Conservation (phyloP, 164 flowering plant species). For the Liriodendron chinense region DNA sequence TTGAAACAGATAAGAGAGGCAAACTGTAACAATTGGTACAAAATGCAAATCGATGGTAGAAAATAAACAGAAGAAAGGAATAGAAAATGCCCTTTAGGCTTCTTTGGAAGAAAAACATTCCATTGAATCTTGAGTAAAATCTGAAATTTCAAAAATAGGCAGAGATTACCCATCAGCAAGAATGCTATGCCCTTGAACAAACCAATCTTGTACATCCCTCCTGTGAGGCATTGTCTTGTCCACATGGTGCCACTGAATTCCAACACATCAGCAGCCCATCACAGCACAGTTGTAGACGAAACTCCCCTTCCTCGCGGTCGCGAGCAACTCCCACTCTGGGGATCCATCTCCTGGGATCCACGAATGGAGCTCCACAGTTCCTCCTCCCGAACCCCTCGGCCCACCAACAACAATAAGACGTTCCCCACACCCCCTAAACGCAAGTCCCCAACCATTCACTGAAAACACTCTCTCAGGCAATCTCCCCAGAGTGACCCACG, state of each 20-base stretch:
- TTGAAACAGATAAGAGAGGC: constrained; percentile 11
- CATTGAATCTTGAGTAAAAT: background rate
- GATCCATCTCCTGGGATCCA: constrained; percentile 89
- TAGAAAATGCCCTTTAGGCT: background rate
- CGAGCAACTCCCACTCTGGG: constrained; percentile 75
- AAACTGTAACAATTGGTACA: constrained; percentile 12
- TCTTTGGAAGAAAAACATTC: background rate
- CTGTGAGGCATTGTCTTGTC: constrained; percentile 3
- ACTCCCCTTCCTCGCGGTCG: constrained; percentile 28
- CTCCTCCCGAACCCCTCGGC: constrained; percentile 62
- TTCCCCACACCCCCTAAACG: constrained; percentile 89
- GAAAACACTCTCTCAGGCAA: constrained; percentile 85
- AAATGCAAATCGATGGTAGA: constrained; percentile 16
- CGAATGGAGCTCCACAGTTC: constrained; percentile 69
- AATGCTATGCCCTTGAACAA: constrained; percentile 23
- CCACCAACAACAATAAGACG: constrained; percentile 85
- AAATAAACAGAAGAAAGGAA: constrained; percentile 9
- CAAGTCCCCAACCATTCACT: constrained; percentile 95
- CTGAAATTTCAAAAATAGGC: constrained; percentile 5
- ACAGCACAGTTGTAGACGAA: constrained; percentile 41
- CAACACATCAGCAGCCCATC: constrained; percentile 32
- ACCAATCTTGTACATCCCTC: constrained; percentile 22
- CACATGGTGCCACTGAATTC: constrained; percentile 12
- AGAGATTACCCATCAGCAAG: constrained; percentile 28
- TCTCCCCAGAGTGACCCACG: constrained; percentile 73